These are phyloP conservation scores for Epithemia pelagica DNA, from an alignment of 108 stramenopile species.

Conservation along the genomic window DNA sequence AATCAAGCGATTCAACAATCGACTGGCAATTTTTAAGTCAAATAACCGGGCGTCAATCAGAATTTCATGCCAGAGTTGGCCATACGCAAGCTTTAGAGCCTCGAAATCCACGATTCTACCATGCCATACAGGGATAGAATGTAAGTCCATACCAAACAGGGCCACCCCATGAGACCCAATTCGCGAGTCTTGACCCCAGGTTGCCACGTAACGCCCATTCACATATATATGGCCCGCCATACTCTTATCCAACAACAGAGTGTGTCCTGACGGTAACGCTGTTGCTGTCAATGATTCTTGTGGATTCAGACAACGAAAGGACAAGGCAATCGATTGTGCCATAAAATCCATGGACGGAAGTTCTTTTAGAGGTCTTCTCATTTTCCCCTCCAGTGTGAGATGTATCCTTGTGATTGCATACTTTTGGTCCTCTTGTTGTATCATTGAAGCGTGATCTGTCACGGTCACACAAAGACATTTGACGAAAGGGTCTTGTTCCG, in stretches of 20 bases:
- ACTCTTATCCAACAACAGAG: conserved; percentile 52
- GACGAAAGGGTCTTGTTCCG: conserved; percentile 36
- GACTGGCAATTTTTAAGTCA: conserved; percentile 38
- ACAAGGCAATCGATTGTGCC: conserved; percentile 1
- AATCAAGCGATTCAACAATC: conserved; percentile 52
- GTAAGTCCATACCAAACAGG: conserved; percentile 71
- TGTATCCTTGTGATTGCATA: conserved; percentile 32
- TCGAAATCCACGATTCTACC: conserved; percentile 50
- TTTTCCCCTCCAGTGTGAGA: conserved; percentile 35
- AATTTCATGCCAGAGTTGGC: conserved; percentile 50
- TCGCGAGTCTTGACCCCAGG: conserved; percentile 38
- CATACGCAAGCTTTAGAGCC: conserved; percentile 28
- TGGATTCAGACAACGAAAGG: conserved; percentile 20
- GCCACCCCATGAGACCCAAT: conserved; percentile 48
- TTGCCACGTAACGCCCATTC: conserved; percentile 61
- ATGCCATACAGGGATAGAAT: conserved; percentile 49
- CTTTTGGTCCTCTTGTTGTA: conserved; percentile 2
- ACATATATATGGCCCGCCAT: conserved; percentile 63
- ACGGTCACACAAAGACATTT: conserved; percentile 50
- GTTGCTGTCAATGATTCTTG: conserved; percentile 33
- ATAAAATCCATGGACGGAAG: conserved; percentile 12
- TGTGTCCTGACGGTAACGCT: conserved; percentile 50
- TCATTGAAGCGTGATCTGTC: conserved; percentile 26
- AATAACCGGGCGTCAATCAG: conserved; percentile 53
- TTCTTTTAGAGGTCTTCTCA: conserved; percentile 8